phyloP scores from a whole-genome alignment of 73 alveolate species.

The Symbiodinium pilosum region DNA sequence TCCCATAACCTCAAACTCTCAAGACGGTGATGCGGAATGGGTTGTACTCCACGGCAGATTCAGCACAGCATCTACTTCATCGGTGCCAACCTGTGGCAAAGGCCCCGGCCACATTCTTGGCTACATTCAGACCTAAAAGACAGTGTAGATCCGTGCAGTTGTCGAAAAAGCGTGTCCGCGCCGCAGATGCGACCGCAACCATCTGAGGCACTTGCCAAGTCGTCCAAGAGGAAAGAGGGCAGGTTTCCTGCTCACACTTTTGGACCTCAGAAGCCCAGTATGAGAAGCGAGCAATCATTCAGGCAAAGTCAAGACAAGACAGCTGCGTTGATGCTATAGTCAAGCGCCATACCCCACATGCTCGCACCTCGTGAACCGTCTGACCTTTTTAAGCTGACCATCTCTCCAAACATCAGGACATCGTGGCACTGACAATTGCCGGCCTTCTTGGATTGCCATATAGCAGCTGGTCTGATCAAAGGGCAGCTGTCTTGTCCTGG shows the following conservation, averaged over 20 bases:
- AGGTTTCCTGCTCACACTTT: background rate
- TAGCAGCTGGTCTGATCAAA: constrained; percentile 1
- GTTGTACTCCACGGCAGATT: background rate
- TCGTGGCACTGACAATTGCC: no score
- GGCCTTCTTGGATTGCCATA: background rate
- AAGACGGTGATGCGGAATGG: background rate
- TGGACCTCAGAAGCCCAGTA: background rate
- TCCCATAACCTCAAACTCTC: background rate
- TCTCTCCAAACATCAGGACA: no score
- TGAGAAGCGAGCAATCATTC: background rate
- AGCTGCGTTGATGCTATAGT: no score
- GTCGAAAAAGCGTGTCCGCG: no score
- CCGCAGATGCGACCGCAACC: background rate
- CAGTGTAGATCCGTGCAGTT: background rate
- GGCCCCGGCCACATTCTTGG: background rate
- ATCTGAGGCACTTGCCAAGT: background rate
- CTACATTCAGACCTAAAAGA: background rate
- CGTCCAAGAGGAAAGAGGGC: constrained; percentile 3
- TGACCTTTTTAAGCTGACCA: background rate
- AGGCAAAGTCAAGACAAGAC: no score
- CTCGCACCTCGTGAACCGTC: background rate
- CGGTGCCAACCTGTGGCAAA: background rate
- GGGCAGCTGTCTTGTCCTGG: background rate
- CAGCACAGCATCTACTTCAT: background rate
- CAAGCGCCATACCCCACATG: background rate